Conservation (phyloP, 768 basidiomycete genomes). For the Mrakia gelida region DNA sequence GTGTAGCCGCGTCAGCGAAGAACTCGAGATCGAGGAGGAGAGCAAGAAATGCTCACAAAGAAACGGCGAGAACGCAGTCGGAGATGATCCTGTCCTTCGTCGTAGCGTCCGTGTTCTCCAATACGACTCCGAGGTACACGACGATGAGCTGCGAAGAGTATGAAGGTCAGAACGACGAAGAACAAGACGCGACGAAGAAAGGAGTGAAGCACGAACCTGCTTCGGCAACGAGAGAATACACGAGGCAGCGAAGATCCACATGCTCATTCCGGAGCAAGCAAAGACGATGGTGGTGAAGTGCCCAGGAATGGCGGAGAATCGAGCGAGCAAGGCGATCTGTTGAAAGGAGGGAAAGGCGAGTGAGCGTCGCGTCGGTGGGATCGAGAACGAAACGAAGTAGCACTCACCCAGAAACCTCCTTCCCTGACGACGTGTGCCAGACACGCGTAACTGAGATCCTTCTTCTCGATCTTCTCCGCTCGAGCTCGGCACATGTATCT, state of each 20-base stretch:
- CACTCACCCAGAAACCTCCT: slow-evolving; percentile 65
- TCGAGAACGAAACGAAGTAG: not conserved
- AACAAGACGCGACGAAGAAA: not conserved
- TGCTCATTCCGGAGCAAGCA: slow-evolving; percentile 76
- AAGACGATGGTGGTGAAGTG: slow-evolving; percentile 70
- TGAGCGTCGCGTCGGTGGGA: too few species aligned
- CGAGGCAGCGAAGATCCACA: slow-evolving; percentile 41
- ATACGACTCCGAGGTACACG: slow-evolving; percentile 27
- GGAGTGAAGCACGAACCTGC: slow-evolving; percentile 36
- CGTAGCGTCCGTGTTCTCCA: slow-evolving; percentile 10
- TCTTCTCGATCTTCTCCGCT: slow-evolving; percentile 60
- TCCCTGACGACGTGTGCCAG: slow-evolving; percentile 64
- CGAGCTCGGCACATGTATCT: slow-evolving; percentile 64
- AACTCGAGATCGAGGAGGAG: not conserved
- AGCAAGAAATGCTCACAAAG: not conserved
- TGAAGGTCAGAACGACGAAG: not conserved
- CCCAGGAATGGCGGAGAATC: slow-evolving; percentile 77
- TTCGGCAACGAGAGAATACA: slow-evolving; percentile 42
- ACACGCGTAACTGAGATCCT: slow-evolving; percentile 52
- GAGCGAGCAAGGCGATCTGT: slow-evolving; percentile 66
- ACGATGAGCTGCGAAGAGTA: slow-evolving; percentile 15
- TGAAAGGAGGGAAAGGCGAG: too few species aligned
- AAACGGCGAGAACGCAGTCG: slow-evolving; percentile 16
- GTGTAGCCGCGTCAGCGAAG: too few species aligned
- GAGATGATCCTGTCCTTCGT: slow-evolving; percentile 5